Base-by-base conservation (phyloP, 805 yeast genomes). In the Ogataea corticis region DNA sequence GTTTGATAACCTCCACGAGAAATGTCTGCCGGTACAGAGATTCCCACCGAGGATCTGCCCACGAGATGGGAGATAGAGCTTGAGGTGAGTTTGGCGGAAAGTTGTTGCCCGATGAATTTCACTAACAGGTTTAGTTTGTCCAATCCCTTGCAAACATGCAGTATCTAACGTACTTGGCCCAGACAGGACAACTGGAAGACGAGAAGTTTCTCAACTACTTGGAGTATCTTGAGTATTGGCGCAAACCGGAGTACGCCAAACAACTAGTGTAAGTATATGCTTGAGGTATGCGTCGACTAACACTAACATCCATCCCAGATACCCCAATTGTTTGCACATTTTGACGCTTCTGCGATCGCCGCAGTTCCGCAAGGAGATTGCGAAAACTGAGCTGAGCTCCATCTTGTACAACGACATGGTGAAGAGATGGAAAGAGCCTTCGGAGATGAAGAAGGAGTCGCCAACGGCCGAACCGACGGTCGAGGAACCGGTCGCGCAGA, bases 81-180 rank as follows among this genome's bases (percentile, higher is more conserved):
- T n/a, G 97, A 86, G 51, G 81, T 79, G 39, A 55, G 80, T 59
- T 50, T 12, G 13, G 4, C 30, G 4, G 11, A 7, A n/a, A 28
- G 11, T 11, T 13, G 14, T n/a, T 28, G 4, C 4, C 14, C 11
- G 13, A 7, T 28, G 14, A n/a, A 7, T 28, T 7, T n/a, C 11
- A 31, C 46, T 45, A 42, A 48, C 46, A 4, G 15, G 17, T 9
- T 12, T 46, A 87, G 78, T 92, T 92, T 67, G 95, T 92, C 3
- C 98, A 92, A 67, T 84, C 96, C 13, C 72, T 92, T 28, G 88
- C 96, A 2, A 94, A 92, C 64, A 82, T 92, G 36, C 96, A 85
- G 63, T 92, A 91, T 61, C 74, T 92, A 45, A 83, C 88, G 52
- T 90, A 81, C 58, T 72, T 92, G 19, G 96, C 97, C 2, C 97